Evolutionary conservation across 495 filamentous ascomycete genomes (phyloP).

Genomic region (Neurospora pannonica): DNA sequence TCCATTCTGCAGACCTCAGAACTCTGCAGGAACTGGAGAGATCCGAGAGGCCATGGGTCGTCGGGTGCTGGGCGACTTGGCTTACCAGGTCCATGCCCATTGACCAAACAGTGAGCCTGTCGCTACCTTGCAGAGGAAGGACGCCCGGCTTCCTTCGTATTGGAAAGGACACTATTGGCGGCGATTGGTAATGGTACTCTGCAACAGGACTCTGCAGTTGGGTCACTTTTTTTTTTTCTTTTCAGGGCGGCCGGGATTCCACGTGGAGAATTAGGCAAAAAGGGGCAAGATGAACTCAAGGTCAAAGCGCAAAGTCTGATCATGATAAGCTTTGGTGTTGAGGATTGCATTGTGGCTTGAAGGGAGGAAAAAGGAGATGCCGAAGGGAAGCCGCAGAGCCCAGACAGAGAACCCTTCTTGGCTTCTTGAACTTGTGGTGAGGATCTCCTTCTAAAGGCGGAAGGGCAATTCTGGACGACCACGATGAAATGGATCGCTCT

Average conservation of each 20-base stretch:
- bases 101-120: neutral
- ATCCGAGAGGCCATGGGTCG: neutral
- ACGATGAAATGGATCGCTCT: neutral
- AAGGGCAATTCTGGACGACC: neutral
- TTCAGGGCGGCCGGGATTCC: neutral
- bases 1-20: neutral
- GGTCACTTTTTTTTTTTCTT: neutral
- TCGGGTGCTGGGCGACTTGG: neutral
- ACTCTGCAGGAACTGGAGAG: neutral
- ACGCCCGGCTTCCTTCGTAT: neutral
- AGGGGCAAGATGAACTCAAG: neutral
- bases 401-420: neutral
- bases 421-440: neutral
- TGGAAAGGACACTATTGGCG: neutral
- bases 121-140: neutral
- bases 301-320: neutral
- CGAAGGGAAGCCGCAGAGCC: neutral
- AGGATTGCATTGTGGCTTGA: neutral
- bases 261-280: neutral
- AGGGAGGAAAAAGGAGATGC: neutral
- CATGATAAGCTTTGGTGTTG: neutral
- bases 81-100: neutral
- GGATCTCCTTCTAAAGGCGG: neutral
- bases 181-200: neutral
- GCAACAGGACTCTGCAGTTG: neutral